Conservation (phyloP, 257 asterid species). For the Galeopsis tetrahit region DNA sequence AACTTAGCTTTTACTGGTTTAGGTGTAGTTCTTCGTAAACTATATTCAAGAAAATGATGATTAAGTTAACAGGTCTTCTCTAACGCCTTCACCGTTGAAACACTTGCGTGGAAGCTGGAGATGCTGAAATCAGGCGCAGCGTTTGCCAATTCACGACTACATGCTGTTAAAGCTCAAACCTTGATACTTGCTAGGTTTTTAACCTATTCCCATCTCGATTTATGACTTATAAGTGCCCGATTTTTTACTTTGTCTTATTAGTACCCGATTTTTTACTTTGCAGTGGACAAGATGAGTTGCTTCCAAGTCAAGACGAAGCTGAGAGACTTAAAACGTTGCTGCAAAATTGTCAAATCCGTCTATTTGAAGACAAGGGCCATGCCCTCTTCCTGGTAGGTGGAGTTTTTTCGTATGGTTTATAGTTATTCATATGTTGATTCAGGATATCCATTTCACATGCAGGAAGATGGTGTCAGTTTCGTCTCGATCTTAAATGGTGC, state of each 20-base stretch:
- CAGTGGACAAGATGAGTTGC: conserved; percentile 79
- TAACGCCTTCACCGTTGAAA: conserved; percentile 49
- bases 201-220: not conserved
- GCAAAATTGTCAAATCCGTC: conserved; percentile 70
- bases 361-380: conserved; percentile 65
- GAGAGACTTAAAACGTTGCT: conserved; percentile 61
- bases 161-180: conserved; percentile 84
- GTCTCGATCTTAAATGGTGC: conserved; percentile 59
- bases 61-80: conserved; percentile 53
- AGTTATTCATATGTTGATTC: conserved; percentile 21
- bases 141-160: conserved; percentile 83
- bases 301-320: conserved; percentile 79
- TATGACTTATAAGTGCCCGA: not conserved
- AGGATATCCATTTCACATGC: conserved; percentile 30
- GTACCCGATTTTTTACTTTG: conserved; percentile 30
- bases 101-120: conserved; percentile 69
- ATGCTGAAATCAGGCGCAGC: conserved; percentile 75
- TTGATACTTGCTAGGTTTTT: conserved; percentile 73
- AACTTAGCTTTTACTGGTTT: conserved; percentile 6
- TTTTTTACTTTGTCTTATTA: not conserved
- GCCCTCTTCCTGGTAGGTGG: conserved; percentile 76
- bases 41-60: conserved; percentile 44
- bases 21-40: not conserved
- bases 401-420: not conserved
- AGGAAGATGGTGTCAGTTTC: conserved; percentile 75